Conservation (phyloP, 2,329 filamentous ascomycete genomes). For the Magnaporthiopsis poae region DNA sequence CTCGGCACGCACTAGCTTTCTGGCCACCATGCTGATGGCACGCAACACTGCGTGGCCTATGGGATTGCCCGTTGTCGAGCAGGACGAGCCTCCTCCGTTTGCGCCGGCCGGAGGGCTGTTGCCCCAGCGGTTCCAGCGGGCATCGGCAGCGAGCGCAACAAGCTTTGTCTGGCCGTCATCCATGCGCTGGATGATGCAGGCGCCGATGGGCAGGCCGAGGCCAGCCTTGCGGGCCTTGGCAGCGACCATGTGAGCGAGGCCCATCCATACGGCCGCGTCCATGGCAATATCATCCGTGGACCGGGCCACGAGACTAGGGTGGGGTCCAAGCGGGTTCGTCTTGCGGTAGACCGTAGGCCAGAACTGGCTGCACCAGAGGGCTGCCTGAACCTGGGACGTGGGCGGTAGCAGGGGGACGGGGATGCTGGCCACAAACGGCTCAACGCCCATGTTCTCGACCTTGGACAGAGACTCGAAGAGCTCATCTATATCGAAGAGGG, state of each 20-base stretch:
- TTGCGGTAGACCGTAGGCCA: slow-evolving; percentile 83
- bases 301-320: slow-evolving; percentile 63
- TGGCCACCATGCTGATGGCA: slow-evolving; percentile 73
- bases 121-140: slow-evolving; percentile 53
- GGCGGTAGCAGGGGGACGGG: slow-evolving; percentile 64
- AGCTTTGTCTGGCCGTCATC: slow-evolving; percentile 40
- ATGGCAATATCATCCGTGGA: slow-evolving; percentile 58
- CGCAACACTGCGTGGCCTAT: slow-evolving; percentile 71
- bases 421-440: slow-evolving; percentile 50
- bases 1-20: slow-evolving; percentile 51
- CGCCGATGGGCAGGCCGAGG: slow-evolving; percentile 61
- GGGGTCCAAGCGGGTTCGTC: slow-evolving; percentile 76
- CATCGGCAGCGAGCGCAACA: slow-evolving; percentile 68
- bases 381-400: slow-evolving; percentile 65
- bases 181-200: slow-evolving; percentile 61
- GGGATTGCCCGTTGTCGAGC: slow-evolving; percentile 52
- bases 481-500: slow-evolving; percentile 43
- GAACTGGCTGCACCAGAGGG: slow-evolving; percentile 63
- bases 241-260: slow-evolving; percentile 55
- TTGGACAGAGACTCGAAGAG: slow-evolving; percentile 37
- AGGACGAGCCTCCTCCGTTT: slow-evolving; percentile 10
- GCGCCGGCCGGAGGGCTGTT: slow-evolving; percentile 19
- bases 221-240: slow-evolving; percentile 45
- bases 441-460: slow-evolving; percentile 40
- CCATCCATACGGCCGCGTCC: slow-evolving; percentile 57